Percentiles rank a stretch among this genome's conserved stretches.
Conservation (phyloP, 805 yeast genomes). For the Yamadazyma scolyti region DNA sequence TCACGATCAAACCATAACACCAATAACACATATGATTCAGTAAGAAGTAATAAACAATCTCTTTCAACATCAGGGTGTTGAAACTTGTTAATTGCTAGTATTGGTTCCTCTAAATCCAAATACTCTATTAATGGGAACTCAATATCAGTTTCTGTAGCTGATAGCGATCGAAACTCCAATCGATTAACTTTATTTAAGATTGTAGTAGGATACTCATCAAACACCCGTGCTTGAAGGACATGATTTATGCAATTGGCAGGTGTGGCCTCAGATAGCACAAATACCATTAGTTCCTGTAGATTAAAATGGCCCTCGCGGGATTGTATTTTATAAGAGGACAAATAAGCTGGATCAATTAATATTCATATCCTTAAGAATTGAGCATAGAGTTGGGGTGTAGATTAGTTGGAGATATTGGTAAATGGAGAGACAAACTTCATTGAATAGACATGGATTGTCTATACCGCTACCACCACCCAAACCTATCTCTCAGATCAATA, state of each 20-base stretch:
- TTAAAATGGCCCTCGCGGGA: too few species aligned
- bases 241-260: constrained; percentile 12
- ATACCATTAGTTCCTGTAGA: too few species aligned
- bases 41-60: constrained; percentile 13
- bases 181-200: constrained; percentile 12
- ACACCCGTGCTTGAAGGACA: constrained; percentile 12
- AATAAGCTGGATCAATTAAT: too few species aligned
- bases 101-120: constrained; percentile 11
- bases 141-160: background rate
- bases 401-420: too few species aligned
- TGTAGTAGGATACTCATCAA: constrained; percentile 6
- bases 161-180: constrained; percentile 10
- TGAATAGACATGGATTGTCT: constrained; percentile 1
- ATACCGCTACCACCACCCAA: constrained; percentile 4
- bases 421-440: too few species aligned
- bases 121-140: constrained; percentile 9
- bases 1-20: constrained; percentile 9
- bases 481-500: background rate
- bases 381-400: too few species aligned
- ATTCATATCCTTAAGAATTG: too few species aligned
- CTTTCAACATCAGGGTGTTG: constrained; percentile 6
- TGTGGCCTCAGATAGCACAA: constrained; percentile 16
- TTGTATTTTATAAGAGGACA: too few species aligned
- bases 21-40: constrained; percentile 10
- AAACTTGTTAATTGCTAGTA: constrained; percentile 11